These are phyloP conservation scores for Pyricularia grisea DNA, from an alignment of 2,329 filamentous ascomycete genomes.

Conservation along the genomic window DNA sequence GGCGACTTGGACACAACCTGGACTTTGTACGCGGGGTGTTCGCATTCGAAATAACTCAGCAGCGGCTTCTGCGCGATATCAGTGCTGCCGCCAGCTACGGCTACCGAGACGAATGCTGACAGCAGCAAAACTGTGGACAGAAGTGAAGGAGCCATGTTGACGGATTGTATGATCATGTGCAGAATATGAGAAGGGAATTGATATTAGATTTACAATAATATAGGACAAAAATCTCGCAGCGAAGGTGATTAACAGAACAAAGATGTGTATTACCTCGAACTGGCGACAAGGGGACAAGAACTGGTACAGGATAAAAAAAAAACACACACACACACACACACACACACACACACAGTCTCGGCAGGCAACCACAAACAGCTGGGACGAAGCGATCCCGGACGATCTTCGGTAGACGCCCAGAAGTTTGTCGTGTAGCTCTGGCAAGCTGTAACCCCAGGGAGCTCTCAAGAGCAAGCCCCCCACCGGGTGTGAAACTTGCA, in stretches of 20 bases:
- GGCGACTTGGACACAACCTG: conserved; percentile 37
- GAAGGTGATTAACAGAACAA: neutral
- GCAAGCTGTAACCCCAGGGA: neutral
- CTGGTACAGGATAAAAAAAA: neutral
- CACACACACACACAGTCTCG: neutral
- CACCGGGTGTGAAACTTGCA: neutral
- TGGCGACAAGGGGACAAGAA: neutral
- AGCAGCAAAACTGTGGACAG: conserved; percentile 2
- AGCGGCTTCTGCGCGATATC: conserved; percentile 4
- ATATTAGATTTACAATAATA: neutral
- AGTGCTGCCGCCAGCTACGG: neutral
- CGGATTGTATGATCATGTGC: neutral
- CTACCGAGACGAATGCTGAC: neutral
- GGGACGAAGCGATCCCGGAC: neutral
- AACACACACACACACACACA: no score
- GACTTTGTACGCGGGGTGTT: conserved; percentile 25
- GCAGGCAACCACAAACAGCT: neutral
- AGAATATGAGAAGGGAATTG: neutral
- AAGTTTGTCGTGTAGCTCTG: neutral
- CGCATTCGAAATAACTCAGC: conserved; percentile 5
- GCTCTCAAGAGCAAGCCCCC: neutral
- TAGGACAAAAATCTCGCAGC: neutral
- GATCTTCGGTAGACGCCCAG: neutral
- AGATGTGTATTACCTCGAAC: neutral
- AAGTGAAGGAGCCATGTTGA: neutral